Conservation (phyloP, 2,329 filamentous ascomycete species). For the Phialemonium atrogriseum region DNA sequence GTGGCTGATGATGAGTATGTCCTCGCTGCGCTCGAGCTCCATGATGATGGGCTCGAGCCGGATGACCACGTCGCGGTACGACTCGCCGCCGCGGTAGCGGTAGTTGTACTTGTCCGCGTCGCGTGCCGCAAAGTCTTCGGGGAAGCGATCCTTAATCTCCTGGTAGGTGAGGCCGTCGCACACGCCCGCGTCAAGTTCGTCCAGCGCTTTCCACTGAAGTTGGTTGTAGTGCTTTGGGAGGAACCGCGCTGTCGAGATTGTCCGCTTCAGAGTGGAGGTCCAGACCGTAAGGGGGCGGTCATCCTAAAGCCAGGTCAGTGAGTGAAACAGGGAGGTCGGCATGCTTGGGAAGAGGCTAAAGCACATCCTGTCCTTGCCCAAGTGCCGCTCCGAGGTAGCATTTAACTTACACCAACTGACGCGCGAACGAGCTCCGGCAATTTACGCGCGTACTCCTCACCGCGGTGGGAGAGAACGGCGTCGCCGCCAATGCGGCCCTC, state of each 20-base stretch:
- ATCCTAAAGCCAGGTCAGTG: constrained; percentile 29
- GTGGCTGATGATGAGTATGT: constrained; percentile 96
- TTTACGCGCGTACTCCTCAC: constrained; percentile 77
- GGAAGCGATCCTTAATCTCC: constrained; percentile 84
- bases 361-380: too few relatives aligned
- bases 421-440: constrained; percentile 77
- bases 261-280: constrained; percentile 63
- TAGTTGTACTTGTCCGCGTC: constrained; percentile 99
- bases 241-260: constrained; percentile 83
- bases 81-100: constrained; percentile 93
- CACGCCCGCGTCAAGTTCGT: constrained; percentile 92
- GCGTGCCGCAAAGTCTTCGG: constrained; percentile 89
- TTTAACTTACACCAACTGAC: constrained; percentile 77
- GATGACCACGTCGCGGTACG: constrained; percentile 92
- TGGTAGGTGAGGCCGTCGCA: constrained; percentile 96
- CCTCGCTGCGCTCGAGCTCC: constrained; percentile 92
- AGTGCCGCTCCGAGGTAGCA: too few relatives aligned
- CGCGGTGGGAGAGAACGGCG: constrained; percentile 75
- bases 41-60: constrained; percentile 98
- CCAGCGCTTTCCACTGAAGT: constrained; percentile 95
- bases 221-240: constrained; percentile 80
- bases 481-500: constrained; percentile 89
- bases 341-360: too few relatives aligned
- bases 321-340: too few relatives aligned
- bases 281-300: constrained; percentile 54